These are phyloP conservation scores for Erodium trifolium DNA, from an alignment of 441 rosid species.

Conservation along the genomic window DNA sequence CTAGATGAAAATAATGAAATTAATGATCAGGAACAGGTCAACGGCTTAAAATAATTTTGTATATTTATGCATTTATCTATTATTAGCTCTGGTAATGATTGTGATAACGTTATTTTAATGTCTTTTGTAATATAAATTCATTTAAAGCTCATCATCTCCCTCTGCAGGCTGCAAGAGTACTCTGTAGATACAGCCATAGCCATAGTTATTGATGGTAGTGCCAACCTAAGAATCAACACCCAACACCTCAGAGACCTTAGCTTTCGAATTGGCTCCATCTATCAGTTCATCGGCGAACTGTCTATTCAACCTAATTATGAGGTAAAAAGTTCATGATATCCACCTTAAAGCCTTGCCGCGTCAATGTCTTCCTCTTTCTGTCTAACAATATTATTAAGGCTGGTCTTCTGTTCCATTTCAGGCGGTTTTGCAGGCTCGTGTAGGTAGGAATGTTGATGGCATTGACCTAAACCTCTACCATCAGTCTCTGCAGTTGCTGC, in stretches of 20 bases:
- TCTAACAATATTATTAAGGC: background rate
- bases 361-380: background rate
- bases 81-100: constrained; percentile 3
- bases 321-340: constrained; percentile 24
- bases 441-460: constrained; percentile 65
- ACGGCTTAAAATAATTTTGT: too few relatives aligned
- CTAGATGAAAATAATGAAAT: constrained; percentile 1
- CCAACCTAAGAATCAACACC: constrained; percentile 46
- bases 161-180: constrained; percentile 50
- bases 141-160: constrained; percentile 8
- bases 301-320: constrained; percentile 32
- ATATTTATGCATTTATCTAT: background rate
- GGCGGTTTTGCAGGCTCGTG: constrained; percentile 56
- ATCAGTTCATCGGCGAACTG: constrained; percentile 61
- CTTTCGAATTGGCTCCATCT: constrained; percentile 55
- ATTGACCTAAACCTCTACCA: constrained; percentile 55
- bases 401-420: constrained; percentile 19
- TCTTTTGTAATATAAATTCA: background rate
- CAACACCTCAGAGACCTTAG: constrained; percentile 62
- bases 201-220: constrained; percentile 44
- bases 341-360: background rate
- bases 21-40: background rate
- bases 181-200: constrained; percentile 48
- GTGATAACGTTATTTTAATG: background rate
- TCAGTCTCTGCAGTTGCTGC: constrained; percentile 41